Evolutionary conservation across 331 rosid genomes (phyloP), one percentile per base, ranked within the genome.

Genomic region (Stylosanthes scabra): DNA sequence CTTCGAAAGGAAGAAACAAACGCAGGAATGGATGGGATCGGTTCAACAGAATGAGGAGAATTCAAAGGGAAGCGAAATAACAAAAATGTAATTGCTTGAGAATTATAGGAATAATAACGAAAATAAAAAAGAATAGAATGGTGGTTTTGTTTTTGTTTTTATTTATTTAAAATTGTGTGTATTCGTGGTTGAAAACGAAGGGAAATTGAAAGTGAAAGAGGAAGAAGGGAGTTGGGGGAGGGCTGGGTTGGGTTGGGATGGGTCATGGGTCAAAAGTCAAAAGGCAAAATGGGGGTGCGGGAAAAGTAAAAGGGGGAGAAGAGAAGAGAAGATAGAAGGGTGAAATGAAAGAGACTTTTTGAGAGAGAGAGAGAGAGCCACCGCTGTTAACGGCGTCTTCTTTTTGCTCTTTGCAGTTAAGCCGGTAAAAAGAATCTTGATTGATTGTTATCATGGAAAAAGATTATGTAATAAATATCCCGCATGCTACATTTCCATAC

Each of bases 21-120:
- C 12, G 12, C 8, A 28, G 47, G 16, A 0, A 46, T 12, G 16
- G 59, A 44, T 4, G 68, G 68, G 52, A 56, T 75, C 41, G 59
- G n/a, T 66, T 57, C 60, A 54, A 15, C 44, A 20, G 58, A 15
- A 62, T 74, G 45, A 64, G 51, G 44, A 57, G 14, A 47, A 74
- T 64, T 34, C 47, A 40, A 10, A 40, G 34, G 9, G 12, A 63
- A 74, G 37, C 29, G 63, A 52, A 62, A 34, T 5, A 16, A 60
- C 31, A 51, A 45, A 34, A 49, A 34, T 34, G 39, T 3, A 49
- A 11, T 12, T 46, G 51, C 10, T 46, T 46, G 11, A 9, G 10
- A 46, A 46, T 46, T 46, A 46, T 46, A 46, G 39, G 4, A 34
- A 34, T 34, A 34, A 34, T 6, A 34, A 34, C 6, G 6, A 34